Evolutionary conservation across 164 flowering plant genomes (phyloP), one percentile per base, ranked within the genome.

Genomic region (Kingdonia uniflora): DNA sequence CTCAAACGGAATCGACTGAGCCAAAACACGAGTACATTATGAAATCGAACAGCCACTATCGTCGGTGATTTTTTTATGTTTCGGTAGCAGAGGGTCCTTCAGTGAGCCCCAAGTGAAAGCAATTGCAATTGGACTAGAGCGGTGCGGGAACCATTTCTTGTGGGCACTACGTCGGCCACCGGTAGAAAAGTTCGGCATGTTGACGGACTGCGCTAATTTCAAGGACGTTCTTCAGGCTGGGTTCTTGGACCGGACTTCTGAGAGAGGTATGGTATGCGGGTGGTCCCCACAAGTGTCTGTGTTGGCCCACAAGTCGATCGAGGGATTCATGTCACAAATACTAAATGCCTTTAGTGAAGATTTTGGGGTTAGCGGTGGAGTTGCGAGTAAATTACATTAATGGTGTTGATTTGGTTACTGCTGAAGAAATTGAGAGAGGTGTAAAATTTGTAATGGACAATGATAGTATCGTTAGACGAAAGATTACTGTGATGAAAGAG

Each of bases 61-160:
- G 0, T 70, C 73, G 5, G 80, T 76, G n/a, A 63, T 76, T 22
- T 68, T 65, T 44, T 35, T 76, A 13, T 76, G 80, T 63, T 76
- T 76, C 26, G 79, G 74, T 13, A 75, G 66, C 51, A 38, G n/a
- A 42, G 76, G 76, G 1, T 15, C 55, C 13, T 69, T 72, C 10
- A 29, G 19, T 2, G 63, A 11, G 20, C 42, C 23, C 0, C 74
- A 75, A 22, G 68, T 65, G n/a, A 51, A 47, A 22, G 74, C 72
- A 60, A 69, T 75, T 1, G 74, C 76, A 0, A 0, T 5, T 16
- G 79, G 69, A 13, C 48, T 74, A 3, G 79, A 74, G 52, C 29
- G 37, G 2, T 56, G 69, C 22, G 64, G 68, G 14, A 43, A 58
- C 19, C 33, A 69, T 19, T 74, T 74, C 64, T 51, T 71, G 52